phyloP scores from a whole-genome alignment of 1,284 basidiomycete species.

The Cutaneotrichosporon daszewskae region DNA sequence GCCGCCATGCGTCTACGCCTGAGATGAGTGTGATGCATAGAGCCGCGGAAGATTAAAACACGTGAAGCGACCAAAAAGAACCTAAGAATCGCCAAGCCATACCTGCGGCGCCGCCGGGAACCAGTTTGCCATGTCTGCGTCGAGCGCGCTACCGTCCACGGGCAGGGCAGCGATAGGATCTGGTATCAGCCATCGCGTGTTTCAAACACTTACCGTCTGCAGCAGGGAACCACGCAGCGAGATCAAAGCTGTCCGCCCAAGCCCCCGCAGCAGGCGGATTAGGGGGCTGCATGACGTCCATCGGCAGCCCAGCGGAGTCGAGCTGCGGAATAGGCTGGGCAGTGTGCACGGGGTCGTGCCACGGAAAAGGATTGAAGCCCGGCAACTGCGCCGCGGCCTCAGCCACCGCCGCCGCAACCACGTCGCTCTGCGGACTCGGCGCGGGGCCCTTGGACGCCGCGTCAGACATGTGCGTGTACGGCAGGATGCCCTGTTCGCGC shows the following conservation, averaged over 20 bases:
- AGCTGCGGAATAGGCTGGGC: background rate
- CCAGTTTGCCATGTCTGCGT: constrained; percentile 17
- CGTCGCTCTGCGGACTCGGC: constrained; percentile 2
- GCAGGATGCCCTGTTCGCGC: constrained; percentile 12
- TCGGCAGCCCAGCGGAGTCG: no score
- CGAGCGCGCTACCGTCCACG: constrained; percentile 7
- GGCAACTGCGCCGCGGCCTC: constrained; percentile 3
- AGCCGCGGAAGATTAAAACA: no score
- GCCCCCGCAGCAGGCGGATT: background rate
- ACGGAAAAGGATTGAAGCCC: constrained; percentile 17
- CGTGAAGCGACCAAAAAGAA: no score
- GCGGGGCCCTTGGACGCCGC: background rate
- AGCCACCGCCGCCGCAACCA: background rate
- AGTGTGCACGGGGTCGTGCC: constrained; percentile 14
- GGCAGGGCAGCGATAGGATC: background rate
- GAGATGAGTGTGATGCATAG: no score
- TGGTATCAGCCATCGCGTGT: background rate
- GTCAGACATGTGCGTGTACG: constrained; percentile 9
- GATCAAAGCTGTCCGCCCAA: constrained; percentile 14
- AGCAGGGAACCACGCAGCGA: constrained; percentile 17
- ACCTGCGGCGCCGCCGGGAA: constrained; percentile 19
- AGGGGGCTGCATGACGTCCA: no score
- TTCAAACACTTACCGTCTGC: background rate
- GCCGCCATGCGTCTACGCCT: no score
- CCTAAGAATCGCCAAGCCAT: constrained; percentile 16